A percentile compares a stretch with the other conserved stretches of the same genome.
Evolutionary conservation across 2,329 filamentous ascomycete genomes (phyloP).

Genomic region (Pestalotiopsis sp.): DNA sequence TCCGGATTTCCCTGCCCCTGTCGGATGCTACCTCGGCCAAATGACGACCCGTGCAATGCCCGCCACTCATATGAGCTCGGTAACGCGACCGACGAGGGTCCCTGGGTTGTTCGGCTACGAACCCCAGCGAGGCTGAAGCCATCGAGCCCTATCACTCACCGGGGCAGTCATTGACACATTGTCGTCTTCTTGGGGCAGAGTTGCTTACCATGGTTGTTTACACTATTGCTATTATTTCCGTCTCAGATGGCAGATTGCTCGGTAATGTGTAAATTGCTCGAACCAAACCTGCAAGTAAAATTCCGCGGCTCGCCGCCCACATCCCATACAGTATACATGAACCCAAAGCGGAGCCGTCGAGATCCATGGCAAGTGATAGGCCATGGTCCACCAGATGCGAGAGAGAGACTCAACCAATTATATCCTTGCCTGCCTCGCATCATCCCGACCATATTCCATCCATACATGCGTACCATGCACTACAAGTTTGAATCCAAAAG

Average conservation of each 20-base stretch:
- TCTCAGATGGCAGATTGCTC: not conserved
- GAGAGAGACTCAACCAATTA: not conserved
- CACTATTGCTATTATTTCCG: not conserved
- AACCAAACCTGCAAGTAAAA: not conserved
- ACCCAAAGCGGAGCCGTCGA: not conserved
- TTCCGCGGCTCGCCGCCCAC: not conserved
- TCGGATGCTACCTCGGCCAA: slow-evolving; percentile 1
- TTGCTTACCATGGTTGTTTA: not conserved
- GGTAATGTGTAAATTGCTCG: not conserved
- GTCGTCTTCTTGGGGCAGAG: not conserved
- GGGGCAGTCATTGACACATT: not conserved
- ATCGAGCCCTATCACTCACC: not conserved
- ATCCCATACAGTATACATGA: not conserved
- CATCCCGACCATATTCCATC: not conserved
- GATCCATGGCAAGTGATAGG: not conserved
- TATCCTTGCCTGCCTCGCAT: not conserved
- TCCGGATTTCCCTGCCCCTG: not conserved
- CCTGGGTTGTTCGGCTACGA: not conserved
- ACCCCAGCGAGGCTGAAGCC: not conserved
- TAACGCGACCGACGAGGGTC: not conserved
- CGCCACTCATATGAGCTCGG: not conserved
- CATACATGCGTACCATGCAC: not conserved
- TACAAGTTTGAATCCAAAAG: not conserved
- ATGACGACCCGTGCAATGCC: not conserved
- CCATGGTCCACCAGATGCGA: not conserved